Evolutionary conservation across 176 grass and related monocot species (phyloP), one percentile per base, ranked within the genome.

Genomic region (Oryza coarctata): DNA sequence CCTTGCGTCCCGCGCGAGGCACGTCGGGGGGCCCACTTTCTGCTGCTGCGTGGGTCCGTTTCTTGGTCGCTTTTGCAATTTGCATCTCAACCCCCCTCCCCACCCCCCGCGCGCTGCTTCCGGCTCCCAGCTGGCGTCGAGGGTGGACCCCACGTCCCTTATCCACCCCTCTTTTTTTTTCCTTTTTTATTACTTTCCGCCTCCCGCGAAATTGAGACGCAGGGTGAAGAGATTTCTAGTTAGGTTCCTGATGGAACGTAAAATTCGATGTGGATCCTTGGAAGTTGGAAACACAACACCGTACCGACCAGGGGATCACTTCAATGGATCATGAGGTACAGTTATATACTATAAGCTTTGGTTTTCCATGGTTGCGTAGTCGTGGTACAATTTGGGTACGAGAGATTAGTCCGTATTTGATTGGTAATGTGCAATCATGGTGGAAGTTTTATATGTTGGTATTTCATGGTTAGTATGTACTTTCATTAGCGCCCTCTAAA

Each of bases 101-200:
- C n/a, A n/a, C n/a, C n/a, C n/a, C n/a, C n/a, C n/a, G n/a, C n/a
- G n/a, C n/a, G n/a, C n/a, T n/a, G n/a, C 44, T 17, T 57, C 81
- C 81, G 71, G 35, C 30, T 27, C 41, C 81, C 71, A 50, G 81
- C 71, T 66, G 81, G 39, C 81, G 63, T 83, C 81, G 20, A 1
- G 32, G 58, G 39, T 73, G 70, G 70, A 58, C 61, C 71, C 61
- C 81, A 9, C 30, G 13, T 52, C 2, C 9, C 40, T 43, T 43
- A 3, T 14, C 17, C 0, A n/a, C 12, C 13, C 40, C 0, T 0
- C 17, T 49, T 17, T 11, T 52, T 34, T 5, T 3, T 34, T 5
- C 13, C 3, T 20, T 50, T 79, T 43, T 61, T 25, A 6, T 32
- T 14, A 55, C 18, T n/a, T 55, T 55, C n/a, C 50, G 50, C 50